Evolutionary conservation across 129 eudicot genomes (phyloP).

Genomic region (Arctium minus): DNA sequence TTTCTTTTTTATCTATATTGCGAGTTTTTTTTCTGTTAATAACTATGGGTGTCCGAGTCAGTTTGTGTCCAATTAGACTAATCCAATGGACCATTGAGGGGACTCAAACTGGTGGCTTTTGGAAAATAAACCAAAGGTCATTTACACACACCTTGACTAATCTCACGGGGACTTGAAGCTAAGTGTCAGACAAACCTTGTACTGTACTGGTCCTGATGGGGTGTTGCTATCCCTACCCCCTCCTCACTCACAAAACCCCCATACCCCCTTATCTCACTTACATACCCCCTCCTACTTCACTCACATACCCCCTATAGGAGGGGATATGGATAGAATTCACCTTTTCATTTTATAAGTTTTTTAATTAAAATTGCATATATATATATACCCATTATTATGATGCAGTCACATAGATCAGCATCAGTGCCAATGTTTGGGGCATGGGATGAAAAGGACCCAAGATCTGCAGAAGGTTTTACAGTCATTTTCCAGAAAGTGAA

Average conservation of each 20-base stretch:
- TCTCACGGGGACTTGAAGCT: too few relatives aligned
- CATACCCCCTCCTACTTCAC: too few relatives aligned
- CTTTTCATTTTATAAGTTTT: too few relatives aligned
- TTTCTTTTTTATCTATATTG: background rate
- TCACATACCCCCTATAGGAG: too few relatives aligned
- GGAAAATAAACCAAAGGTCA: background rate
- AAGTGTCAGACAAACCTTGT: too few relatives aligned
- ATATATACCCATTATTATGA: background rate
- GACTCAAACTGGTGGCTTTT: background rate
- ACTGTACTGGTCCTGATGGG: too few relatives aligned
- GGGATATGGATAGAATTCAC: too few relatives aligned
- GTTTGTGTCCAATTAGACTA: background rate
- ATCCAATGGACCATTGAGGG: background rate
- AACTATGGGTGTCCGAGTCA: background rate
- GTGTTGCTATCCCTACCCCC: too few relatives aligned
- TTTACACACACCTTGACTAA: too few relatives aligned
- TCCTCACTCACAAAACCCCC: too few relatives aligned
- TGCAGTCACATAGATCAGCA: constrained; percentile 62
- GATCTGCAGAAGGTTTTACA: constrained; percentile 73
- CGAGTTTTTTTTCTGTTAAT: background rate
- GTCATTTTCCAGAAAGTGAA: constrained; percentile 71
- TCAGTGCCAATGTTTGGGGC: constrained; percentile 87
- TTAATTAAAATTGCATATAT: too few relatives aligned
- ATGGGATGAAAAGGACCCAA: constrained; percentile 71
- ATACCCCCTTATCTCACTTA: too few relatives aligned